Conservation (phyloP, 2,329 filamentous ascomycete species). For the Monilinia fructicola region DNA sequence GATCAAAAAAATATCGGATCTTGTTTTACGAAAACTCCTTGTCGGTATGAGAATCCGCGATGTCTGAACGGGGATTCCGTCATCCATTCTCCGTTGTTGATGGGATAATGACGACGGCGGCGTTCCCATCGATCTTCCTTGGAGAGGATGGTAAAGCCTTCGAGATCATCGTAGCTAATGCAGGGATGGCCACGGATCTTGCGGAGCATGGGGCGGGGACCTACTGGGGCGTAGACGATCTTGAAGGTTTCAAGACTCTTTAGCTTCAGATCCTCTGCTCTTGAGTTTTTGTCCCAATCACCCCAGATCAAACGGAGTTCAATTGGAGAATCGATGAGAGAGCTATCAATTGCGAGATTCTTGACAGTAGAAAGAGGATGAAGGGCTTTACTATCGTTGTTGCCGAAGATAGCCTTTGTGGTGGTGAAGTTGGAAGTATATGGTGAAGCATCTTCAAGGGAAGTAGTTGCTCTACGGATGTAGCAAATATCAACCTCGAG, state of each 20-base stretch:
- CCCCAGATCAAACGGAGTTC: slow-evolving; percentile 17
- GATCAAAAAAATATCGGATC: neutral
- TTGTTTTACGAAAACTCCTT: neutral
- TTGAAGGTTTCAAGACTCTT: slow-evolving; percentile 5
- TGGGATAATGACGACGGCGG: slow-evolving; percentile 3
- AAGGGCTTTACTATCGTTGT: neutral
- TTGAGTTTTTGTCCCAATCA: neutral
- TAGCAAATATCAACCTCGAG: slow-evolving; percentile 11
- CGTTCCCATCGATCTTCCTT: slow-evolving; percentile 6
- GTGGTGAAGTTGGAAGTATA: slow-evolving; percentile 10
- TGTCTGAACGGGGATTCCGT: neutral
- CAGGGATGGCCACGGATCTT: neutral
- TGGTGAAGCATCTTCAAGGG: slow-evolving; percentile 8
- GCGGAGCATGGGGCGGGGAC: neutral
- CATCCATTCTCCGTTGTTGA: slow-evolving; percentile 7
- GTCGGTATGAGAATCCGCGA: slow-evolving; percentile 3
- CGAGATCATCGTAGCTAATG: slow-evolving; percentile 2
- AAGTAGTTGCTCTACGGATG: slow-evolving; percentile 12
- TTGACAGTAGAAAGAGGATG: slow-evolving; percentile 3
- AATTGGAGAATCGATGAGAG: slow-evolving; percentile 13
- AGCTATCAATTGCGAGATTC: slow-evolving; percentile 10
- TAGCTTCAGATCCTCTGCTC: neutral
- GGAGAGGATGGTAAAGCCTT: neutral
- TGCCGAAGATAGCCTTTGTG: slow-evolving; percentile 15
- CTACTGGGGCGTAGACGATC: slow-evolving; percentile 14